Evolutionary conservation across 2,329 filamentous ascomycete species (phyloP), one percentile per base, ranked within the genome.

Genomic region (Colletotrichum lindemuthianum): DNA sequence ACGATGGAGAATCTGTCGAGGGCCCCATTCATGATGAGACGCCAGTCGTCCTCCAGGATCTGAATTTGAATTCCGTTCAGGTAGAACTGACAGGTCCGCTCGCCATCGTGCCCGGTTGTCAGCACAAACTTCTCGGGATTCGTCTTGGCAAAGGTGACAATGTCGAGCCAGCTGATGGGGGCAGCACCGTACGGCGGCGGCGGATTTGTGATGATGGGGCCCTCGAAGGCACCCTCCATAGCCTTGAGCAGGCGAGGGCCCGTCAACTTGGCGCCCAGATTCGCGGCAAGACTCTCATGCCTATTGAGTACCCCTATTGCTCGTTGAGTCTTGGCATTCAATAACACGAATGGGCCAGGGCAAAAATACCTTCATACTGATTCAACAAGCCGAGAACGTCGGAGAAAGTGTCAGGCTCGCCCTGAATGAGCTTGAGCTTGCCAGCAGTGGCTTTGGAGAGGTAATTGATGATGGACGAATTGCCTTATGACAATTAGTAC

Each of bases 11-110:
- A 82, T 73, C 92, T 90, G 75, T 96, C 92, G 10, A 94, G 87
- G 69, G 92, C 91, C 34, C 93, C 92, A 43, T 91, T 94, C 59
- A 89, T 88, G 69, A 97, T 94, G 69, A 97, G 81, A 45, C 93
- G 86, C 83, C 90, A 97, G 74, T 97, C 93, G 74, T 96, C 92
- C 75, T 96, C 92, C 15, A 88, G 89, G 66, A 97, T 95, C 78
- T 97, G 92, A 8, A 96, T 90, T 51, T 91, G 87, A 69, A 90
- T 86, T 66, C 93, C 91, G 73, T 93, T 93, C 68, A 92, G 89
- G 72, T 89, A 88, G 75, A 97, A 96, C 67, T 92, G 91, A 73
- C 93, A 96, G 57, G 90, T 88, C 50, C 90, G 86, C 57, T 86
- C 80, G 16, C 91, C 90, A 69, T 92, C 90, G 48, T 87, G 83